Evolutionary conservation across 371 early-diverging fungal genomes (phyloP), one percentile per base, ranked within the genome.

Genomic region (Coemansia sp.): DNA sequence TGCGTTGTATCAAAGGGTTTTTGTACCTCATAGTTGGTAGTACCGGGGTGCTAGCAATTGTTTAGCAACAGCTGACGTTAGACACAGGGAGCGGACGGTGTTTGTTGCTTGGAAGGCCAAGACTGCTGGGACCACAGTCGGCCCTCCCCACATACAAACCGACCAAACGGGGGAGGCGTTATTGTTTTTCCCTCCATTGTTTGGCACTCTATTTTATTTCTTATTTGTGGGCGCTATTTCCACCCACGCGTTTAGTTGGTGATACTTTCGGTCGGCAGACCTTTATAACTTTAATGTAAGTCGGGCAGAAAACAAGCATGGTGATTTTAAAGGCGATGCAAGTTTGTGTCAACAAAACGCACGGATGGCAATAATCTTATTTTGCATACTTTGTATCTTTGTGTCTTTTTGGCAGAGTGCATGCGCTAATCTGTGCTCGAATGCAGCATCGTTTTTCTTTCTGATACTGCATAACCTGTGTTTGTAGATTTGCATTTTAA

Each of bases 401-500:
- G 37, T 37, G 37, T 11, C 37, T 37, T 37, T 37, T 37, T 37
- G 37, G 37, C 37, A 10, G 37, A 10, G 37, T 37, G 37, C 37
- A 37, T 37, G 37, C 37, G 37, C 37, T 37, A 37, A 37, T 37
- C 37, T 37, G 37, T 37, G 37, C 37, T 10, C 8, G 37, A 37
- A 37, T 37, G 37, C 37, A 37, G 37, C 37, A 37, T 37, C 37
- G 37, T 37, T 37, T 45, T 54, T 54, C 54, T 54, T 54, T 54
- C 54, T 54, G 54, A 51, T 10, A 24, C 8, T 18, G 13, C 11
- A 52, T 18, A 27, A 54, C 10, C 7, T 21, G 18, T 21, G n/a
- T 50, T 50, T 50, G 50, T 50, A 50, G 50, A 50, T 50, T 50
- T 50, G 50, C 50, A 18, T 18, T 21, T 50, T 50, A 50, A 50